A percentile compares a stretch with the other conserved stretches of the same genome.
Conservation (phyloP, 2,329 filamentous ascomycete species). For the Hymenoscyphus fraxineus region DNA sequence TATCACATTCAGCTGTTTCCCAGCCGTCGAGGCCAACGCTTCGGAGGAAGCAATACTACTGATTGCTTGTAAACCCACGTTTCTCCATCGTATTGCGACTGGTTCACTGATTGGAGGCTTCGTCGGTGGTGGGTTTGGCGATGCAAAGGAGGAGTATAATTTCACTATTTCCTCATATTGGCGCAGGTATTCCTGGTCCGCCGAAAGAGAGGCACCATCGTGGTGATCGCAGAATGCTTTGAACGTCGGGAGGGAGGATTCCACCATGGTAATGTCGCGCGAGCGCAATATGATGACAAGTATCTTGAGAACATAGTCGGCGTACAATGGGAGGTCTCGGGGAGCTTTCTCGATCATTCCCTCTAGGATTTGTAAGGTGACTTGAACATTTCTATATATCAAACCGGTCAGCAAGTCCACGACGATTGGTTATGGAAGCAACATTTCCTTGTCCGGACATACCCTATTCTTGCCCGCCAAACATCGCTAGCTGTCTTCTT, state of each 20-base stretch:
- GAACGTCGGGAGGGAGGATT: conserved; percentile 83
- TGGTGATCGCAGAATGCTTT: conserved; percentile 85
- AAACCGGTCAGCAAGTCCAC: conserved; percentile 12
- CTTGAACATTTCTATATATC: conserved; percentile 75
- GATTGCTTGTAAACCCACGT: conserved; percentile 71
- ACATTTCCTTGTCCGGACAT: conserved; percentile 35
- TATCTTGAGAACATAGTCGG: conserved; percentile 77
- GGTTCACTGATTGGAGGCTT: conserved; percentile 63
- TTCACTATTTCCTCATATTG: conserved; percentile 81
- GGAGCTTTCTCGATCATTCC: conserved; percentile 91
- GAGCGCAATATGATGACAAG: conserved; percentile 79
- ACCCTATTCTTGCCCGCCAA: conserved; percentile 84
- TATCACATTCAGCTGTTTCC: conserved; percentile 71
- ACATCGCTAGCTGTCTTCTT: conserved; percentile 91
- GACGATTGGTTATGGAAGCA: background rate
- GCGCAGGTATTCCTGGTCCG: conserved; percentile 76
- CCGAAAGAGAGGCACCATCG: conserved; percentile 78
- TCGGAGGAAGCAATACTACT: conserved; percentile 78
- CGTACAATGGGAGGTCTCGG: conserved; percentile 86
- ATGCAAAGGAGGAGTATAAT: conserved; percentile 76
- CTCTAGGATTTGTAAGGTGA: conserved; percentile 87
- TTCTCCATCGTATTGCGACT: conserved; percentile 74
- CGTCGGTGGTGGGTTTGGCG: conserved; percentile 50
- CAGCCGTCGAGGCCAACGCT: conserved; percentile 68
- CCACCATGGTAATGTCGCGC: conserved; percentile 86